Evolutionary conservation across 805 yeast species (phyloP), one percentile per base, ranked within the genome.

Genomic region (Yarrowia osloensis): DNA sequence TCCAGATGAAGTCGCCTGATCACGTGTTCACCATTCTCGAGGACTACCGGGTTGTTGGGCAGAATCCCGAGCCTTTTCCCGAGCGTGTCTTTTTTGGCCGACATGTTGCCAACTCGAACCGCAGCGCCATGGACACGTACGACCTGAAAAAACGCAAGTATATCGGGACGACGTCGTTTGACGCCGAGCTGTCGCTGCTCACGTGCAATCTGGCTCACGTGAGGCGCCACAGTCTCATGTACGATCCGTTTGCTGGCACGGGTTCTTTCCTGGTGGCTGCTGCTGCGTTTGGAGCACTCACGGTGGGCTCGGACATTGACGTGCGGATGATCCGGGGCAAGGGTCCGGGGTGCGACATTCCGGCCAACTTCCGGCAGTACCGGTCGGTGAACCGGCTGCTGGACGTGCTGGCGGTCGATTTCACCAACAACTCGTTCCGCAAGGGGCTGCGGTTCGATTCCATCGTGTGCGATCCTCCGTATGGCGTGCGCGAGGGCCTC

Each of bases 221-320:
- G 15, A 81, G 76, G 40, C 80, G 82, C 0, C 89, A 88, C 0
- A 84, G 86, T 66, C 74, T 92, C 3, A 85, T 89, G 74, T 94
- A 91, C 74, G 99, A 95, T 77, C 99, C 99, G 26, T 95, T 95
- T 78, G 91, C 90, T 3, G 99, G 99, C 0, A 95, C 99, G 0
- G 99, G 99, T 0, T 91, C 97, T 22, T 95, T 95, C 74, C 80
- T 94, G 44, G 88, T 91, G 1, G 93, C 97, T 0, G 96, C 92
- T 13, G 91, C 93, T 0, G 85, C 88, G 70, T 91, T 85, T 75
- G 97, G 97, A 1, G 95, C 94, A 0, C 72, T 86, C 11, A 85
- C 91, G 0, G 78, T 89, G 46, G 98, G 98, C 0, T 88, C 97
- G 0, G 99, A 95, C 76, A 93, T 95, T 65, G 98, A 95, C 75